These are phyloP conservation scores for Salix exigua DNA, from an alignment of 345 rosid species.

Conservation along the genomic window DNA sequence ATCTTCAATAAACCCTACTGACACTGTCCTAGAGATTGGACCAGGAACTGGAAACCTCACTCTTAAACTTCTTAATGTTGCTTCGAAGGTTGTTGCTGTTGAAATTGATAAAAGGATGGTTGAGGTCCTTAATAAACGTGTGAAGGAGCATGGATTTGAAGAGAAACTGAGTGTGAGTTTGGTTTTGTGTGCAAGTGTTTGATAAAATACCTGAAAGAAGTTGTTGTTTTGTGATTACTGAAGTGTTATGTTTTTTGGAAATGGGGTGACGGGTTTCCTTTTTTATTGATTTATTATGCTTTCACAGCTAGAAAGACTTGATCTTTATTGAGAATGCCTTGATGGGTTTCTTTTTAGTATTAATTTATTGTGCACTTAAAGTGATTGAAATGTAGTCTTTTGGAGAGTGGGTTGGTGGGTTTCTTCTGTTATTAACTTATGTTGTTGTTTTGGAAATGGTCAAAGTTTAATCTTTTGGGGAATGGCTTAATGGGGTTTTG, in stretches of 20 bases:
- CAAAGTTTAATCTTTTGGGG: background rate
- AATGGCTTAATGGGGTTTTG: constrained; percentile 12
- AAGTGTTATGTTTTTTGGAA: too few species aligned
- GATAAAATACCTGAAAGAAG: constrained; percentile 45
- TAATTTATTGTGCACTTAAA: background rate
- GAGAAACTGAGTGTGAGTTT: constrained; percentile 54
- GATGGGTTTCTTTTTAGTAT: background rate
- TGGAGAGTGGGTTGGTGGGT: background rate
- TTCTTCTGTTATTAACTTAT: background rate
- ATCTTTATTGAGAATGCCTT: background rate
- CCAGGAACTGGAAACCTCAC: constrained; percentile 96
- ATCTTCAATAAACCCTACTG: constrained; percentile 47
- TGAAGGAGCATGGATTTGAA: constrained; percentile 32
- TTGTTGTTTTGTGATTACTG: background rate
- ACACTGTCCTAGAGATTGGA: constrained; percentile 80
- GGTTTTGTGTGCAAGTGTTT: constrained; percentile 23
- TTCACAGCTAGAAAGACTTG: background rate
- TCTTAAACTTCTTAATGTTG: constrained; percentile 61
- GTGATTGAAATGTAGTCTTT: background rate
- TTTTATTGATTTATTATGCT: background rate
- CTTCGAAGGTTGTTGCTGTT: constrained; percentile 57
- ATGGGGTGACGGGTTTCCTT: background rate
- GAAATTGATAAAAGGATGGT: constrained; percentile 85
- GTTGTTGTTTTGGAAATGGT: background rate
- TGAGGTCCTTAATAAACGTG: constrained; percentile 55